These are phyloP conservation scores for Neoscytalidium dimidiatum DNA, from an alignment of 2,329 filamentous ascomycete species.

Conservation along the genomic window DNA sequence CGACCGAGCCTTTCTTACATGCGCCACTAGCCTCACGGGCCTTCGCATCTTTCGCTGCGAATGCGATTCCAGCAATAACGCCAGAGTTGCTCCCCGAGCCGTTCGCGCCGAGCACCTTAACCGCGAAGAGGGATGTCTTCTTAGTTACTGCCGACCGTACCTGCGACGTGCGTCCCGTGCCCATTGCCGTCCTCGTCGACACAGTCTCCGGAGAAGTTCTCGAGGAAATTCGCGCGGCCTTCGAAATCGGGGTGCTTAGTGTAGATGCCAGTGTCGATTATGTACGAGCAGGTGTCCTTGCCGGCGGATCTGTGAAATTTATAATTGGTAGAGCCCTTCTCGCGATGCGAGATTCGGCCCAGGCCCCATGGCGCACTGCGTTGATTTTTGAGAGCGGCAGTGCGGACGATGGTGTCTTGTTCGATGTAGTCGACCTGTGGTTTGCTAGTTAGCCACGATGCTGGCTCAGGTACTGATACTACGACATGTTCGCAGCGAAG, in stretches of 20 bases:
- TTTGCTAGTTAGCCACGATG: neutral
- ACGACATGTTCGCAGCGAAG: too few species aligned
- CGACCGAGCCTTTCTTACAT: slow-evolving; percentile 50
- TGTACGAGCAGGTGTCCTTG: slow-evolving; percentile 49
- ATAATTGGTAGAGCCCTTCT: slow-evolving; percentile 96
- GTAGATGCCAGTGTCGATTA: slow-evolving; percentile 51
- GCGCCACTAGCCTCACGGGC: slow-evolving; percentile 49
- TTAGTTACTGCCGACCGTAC: slow-evolving; percentile 47
- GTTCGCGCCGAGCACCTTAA: slow-evolving; percentile 53
- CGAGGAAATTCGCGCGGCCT: slow-evolving; percentile 36
- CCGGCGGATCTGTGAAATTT: slow-evolving; percentile 95
- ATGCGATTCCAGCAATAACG: slow-evolving; percentile 54
- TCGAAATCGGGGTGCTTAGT: slow-evolving; percentile 47
- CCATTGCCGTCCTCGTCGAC: slow-evolving; percentile 41
- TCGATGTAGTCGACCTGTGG: slow-evolving; percentile 91
- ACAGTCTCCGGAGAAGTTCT: slow-evolving; percentile 39
- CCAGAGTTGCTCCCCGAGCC: slow-evolving; percentile 58
- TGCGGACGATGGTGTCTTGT: slow-evolving; percentile 89
- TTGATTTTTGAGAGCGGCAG: slow-evolving; percentile 64
- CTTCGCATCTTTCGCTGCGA: slow-evolving; percentile 46
- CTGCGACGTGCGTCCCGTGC: slow-evolving; percentile 52
- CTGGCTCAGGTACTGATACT: neutral
- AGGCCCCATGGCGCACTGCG: slow-evolving; percentile 96
- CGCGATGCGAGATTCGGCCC: slow-evolving; percentile 94
- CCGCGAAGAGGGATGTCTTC: slow-evolving; percentile 50